Evolutionary conservation across 371 early-diverging fungal species (phyloP), one percentile per base, ranked within the genome.

Genomic region (Mucor ambiguus): DNA sequence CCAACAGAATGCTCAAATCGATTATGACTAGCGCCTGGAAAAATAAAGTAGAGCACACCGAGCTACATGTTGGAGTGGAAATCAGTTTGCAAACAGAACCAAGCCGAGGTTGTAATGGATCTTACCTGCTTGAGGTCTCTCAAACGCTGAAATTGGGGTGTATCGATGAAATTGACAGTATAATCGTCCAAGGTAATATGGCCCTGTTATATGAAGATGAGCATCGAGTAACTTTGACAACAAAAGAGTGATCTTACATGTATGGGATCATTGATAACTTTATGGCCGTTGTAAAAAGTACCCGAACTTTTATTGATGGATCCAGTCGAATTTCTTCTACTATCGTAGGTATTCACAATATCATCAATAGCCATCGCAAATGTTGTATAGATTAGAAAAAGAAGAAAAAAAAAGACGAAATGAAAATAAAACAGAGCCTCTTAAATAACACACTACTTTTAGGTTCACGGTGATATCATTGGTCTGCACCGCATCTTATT

Each of bases 11-110:
- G 93, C 65, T 95, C 95, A 61, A 95, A 95, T 16, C 95, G 85
- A 70, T 93, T 95, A 80, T 98, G 97, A 29, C 91, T 89, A 1
- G 89, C 98, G 49, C 96, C 96, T 0, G 98, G 97, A 73, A 94
- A 98, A 2, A 98, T 96, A 69, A 87, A 93, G 73, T 97, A 96
- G 3, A 92, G 86, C 1, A 76, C 71, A 9, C 83, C 83, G 3
- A 82, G 64, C 83, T 82, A 24, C 28, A 44, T n/a, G 38, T 41
- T 33, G 3, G 33, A 26, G n/a, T 35, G 33, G 33, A 46, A 55
- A 18, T 41, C 20, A n/a, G 18, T 14, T 11, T 57, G 35, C 1
- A 30, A 12, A 24, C 12, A 29, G 22, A 9, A 18, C 44, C 79
- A n/a, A 92, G 91, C 5, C 18, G 18, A 61, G 93, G 20, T 28